phyloP scores from a whole-genome alignment of 352 stramenopile genomes.

The Blastocystis sp. region DNA sequence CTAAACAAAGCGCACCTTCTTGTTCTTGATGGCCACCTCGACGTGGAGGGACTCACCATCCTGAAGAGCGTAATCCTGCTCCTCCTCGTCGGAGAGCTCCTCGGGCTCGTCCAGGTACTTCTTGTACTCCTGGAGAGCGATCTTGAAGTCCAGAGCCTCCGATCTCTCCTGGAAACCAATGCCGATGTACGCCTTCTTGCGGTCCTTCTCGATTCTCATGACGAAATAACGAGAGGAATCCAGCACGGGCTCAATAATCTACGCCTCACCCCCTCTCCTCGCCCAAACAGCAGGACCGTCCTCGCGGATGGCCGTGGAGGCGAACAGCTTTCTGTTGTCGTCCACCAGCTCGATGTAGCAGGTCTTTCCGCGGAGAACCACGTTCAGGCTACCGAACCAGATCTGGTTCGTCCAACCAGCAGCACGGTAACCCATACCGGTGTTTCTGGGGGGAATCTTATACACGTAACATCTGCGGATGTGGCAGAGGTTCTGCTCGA shows the following conservation, averaged over 20 bases:
- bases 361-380: conserved; percentile 23
- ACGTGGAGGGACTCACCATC: conserved; percentile 34
- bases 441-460: conserved; percentile 62
- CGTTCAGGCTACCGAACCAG: conserved; percentile 16
- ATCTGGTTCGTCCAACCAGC: conserved; percentile 63
- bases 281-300: conserved; percentile 37
- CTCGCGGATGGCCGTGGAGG: conserved; percentile 35
- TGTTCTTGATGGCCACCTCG: conserved; percentile 40
- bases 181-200: conserved; percentile 27
- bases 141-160: conserved; percentile 33
- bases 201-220: conserved; percentile 29
- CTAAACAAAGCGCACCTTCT: conserved; percentile 5
- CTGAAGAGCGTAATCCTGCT: conserved; percentile 10
- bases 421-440: conserved; percentile 68
- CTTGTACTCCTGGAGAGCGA: conserved; percentile 35
- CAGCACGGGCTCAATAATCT: conserved; percentile 40
- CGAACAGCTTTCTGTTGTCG: conserved; percentile 51
- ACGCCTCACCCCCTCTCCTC: neutral
- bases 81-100: neutral
- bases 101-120: conserved; percentile 34
- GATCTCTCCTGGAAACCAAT: conserved; percentile 29
- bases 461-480: conserved; percentile 65
- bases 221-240: conserved; percentile 62
- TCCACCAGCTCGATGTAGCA: conserved; percentile 32
- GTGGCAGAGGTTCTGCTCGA: conserved; percentile 41